A percentile compares a stretch with the other conserved stretches of the same genome.
Conservation (phyloP, 306 rosid species). For the Pyrus communis region DNA sequence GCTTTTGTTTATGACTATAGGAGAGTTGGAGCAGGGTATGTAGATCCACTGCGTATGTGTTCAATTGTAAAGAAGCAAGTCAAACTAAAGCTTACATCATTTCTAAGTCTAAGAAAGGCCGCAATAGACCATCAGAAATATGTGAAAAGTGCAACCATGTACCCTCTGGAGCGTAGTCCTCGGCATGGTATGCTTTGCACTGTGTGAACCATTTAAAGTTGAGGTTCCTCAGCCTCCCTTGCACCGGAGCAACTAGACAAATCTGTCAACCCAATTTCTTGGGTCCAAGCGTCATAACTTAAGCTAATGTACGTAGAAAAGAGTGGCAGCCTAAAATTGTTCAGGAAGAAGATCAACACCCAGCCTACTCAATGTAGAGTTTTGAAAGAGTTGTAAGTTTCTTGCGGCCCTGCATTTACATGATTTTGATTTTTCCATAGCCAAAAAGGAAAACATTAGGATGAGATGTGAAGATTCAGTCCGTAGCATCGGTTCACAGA, state of each 20-base stretch:
- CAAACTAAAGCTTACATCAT: conserved; percentile 29
- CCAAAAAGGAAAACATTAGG: background rate
- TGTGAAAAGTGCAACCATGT: conserved; percentile 66
- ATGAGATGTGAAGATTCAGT: background rate
- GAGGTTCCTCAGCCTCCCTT: background rate
- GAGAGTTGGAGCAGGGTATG: conserved; percentile 83
- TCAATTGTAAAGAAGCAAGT: conserved; percentile 51
- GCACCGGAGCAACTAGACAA: background rate
- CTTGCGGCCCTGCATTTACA: background rate
- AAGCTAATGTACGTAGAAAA: background rate
- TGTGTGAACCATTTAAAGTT: conserved; percentile 37
- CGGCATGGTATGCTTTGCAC: conserved; percentile 75
- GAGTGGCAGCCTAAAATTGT: background rate
- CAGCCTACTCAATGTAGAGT: background rate
- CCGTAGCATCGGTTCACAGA: background rate
- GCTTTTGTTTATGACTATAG: conserved; percentile 28
- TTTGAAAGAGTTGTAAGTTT: conserved; percentile 14
- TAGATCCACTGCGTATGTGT: conserved; percentile 59
- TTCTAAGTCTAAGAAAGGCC: conserved; percentile 47
- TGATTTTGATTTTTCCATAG: background rate
- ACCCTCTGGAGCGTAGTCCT: conserved; percentile 75
- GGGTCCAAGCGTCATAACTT: background rate
- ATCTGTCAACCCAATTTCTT: background rate
- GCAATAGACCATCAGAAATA: conserved; percentile 54
- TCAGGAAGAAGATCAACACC: background rate